Conservation (phyloP, 2,329 filamentous ascomycete genomes). For the Aspergillus piperis region DNA sequence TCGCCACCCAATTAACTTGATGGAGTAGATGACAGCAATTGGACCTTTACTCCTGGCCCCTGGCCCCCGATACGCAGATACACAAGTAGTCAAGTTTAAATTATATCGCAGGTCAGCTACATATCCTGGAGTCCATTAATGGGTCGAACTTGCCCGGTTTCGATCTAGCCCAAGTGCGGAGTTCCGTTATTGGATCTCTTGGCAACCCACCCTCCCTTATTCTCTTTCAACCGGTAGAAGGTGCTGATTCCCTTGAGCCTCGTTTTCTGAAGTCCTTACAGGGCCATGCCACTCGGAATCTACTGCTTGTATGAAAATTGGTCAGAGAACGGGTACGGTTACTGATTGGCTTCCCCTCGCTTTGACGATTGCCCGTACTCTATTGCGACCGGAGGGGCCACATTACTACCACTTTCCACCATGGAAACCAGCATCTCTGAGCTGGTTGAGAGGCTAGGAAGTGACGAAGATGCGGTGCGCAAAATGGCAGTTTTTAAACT, state of each 20-base stretch:
- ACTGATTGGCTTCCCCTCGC: background rate
- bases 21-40: too few species aligned
- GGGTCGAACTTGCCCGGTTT: background rate
- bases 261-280: background rate
- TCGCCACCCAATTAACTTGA: too few species aligned
- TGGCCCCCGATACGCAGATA: too few species aligned
- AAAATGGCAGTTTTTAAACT: constrained; percentile 99
- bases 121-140: background rate
- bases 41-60: too few species aligned
- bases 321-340: background rate
- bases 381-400: background rate
- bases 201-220: constrained; percentile 8
- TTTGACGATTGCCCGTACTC: background rate
- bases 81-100: too few species aligned
- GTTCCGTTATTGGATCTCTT: background rate
- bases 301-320: background rate
- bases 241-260: background rate
- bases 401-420: background rate
- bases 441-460: constrained; percentile 60
- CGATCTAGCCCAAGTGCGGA: background rate
- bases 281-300: background rate
- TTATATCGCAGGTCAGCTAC: background rate
- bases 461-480: constrained; percentile 80
- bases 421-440: constrained; percentile 61
- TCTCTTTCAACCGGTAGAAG: background rate